phyloP scores from a whole-genome alignment of 1,284 basidiomycete genomes.

The Rhodotorula sp. region DNA sequence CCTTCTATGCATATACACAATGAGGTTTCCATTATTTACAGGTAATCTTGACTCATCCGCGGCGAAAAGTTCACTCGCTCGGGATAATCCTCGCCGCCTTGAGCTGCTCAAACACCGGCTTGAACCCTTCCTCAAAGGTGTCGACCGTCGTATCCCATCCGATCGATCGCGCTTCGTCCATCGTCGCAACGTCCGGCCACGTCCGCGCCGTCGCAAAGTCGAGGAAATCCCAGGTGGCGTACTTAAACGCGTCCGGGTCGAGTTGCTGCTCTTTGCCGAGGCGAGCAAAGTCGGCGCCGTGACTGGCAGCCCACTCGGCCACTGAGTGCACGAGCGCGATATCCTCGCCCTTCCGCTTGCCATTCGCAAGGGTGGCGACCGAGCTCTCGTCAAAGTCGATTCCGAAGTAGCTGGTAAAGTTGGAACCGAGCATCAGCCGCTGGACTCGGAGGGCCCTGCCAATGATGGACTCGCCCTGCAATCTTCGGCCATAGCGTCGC shows the following conservation, averaged over 20 bases:
- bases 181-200: conserved; percentile 5
- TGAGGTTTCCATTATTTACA: neutral
- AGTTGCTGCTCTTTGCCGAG: neutral
- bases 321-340: neutral
- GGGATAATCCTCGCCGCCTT: conserved; percentile 5
- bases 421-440: neutral
- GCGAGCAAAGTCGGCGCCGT: neutral
- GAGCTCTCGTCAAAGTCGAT: neutral
- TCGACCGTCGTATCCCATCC: conserved; percentile 4
- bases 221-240: conserved; percentile 23
- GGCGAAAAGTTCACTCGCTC: neutral
- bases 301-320: neutral
- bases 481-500: conserved; percentile 3
- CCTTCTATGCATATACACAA: neutral
- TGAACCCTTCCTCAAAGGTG: conserved; percentile 2
- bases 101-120: conserved; percentile 9
- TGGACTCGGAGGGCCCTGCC: no score
- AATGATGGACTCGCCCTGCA: neutral
- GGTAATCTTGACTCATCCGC: neutral
- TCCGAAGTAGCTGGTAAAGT: neutral
- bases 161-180: conserved; percentile 8
- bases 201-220: conserved; percentile 9
- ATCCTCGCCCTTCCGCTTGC: neutral
- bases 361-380: neutral
- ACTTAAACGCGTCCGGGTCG: conserved; percentile 1